Conservation (phyloP, 139 green algal genomes). For the Volvox reticuliferus region DNA sequence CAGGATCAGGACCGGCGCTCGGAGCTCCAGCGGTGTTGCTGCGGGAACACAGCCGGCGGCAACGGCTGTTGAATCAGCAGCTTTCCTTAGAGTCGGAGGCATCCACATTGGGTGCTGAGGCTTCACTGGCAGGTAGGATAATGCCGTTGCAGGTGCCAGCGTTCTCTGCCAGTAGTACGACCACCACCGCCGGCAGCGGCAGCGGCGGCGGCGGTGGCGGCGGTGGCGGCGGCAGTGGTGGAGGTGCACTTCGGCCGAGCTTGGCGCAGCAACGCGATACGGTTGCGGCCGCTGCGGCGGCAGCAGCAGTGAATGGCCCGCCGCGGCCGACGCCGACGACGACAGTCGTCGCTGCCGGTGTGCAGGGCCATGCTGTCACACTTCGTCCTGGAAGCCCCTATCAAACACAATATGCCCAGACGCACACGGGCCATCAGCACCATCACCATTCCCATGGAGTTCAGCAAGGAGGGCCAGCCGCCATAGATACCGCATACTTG, state of each 20-base stretch:
- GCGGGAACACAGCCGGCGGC: not conserved
- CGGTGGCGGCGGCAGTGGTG: too few relatives aligned
- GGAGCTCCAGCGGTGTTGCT: not conserved
- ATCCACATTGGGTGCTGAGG: not conserved
- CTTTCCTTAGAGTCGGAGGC: not conserved
- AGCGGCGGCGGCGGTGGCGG: not conserved
- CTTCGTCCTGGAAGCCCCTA: not conserved
- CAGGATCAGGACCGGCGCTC: not conserved
- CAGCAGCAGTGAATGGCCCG: not conserved
- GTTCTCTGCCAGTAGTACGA: not conserved
- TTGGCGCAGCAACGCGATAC: not conserved
- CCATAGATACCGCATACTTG: not conserved
- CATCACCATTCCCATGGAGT: not conserved
- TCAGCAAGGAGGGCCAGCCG: not conserved
- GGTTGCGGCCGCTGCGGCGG: not conserved
- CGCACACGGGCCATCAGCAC: not conserved
- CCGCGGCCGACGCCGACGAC: not conserved
- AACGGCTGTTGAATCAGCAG: not conserved
- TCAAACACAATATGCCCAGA: not conserved
- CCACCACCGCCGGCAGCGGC: not conserved
- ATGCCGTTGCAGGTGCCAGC: not conserved
- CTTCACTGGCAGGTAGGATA: not conserved
- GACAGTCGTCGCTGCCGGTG: not conserved
- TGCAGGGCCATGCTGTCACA: slow-evolving; percentile 12
- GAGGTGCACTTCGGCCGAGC: slow-evolving; percentile 10